Conservation (phyloP, 108 stramenopile species). For the Pseudonitzschia pungens region DNA sequence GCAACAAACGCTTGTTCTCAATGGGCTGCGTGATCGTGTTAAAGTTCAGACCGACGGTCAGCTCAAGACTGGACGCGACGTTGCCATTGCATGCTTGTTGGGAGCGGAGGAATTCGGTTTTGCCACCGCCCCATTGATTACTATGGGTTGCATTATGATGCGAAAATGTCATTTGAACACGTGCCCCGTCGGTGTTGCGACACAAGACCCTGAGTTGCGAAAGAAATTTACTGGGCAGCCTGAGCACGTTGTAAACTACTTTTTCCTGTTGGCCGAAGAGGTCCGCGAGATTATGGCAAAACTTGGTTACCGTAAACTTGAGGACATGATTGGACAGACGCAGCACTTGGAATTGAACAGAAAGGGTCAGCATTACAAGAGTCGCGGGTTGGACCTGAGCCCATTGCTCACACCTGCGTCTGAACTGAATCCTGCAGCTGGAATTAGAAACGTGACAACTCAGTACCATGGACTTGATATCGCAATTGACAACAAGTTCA, state of each 20-base stretch:
- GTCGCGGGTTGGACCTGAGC: conserved; percentile 90
- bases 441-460: conserved; percentile 68
- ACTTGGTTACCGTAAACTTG: conserved; percentile 91
- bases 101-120: conserved; percentile 96
- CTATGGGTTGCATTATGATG: conserved; percentile 98
- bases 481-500: conserved; percentile 84
- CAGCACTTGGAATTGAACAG: conserved; percentile 90
- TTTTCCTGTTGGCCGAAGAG: conserved; percentile 94
- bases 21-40: conserved; percentile 88
- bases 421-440: conserved; percentile 88
- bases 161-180: conserved; percentile 97
- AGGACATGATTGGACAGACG: conserved; percentile 95
- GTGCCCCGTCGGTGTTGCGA: conserved; percentile 95
- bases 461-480: conserved; percentile 90
- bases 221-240: conserved; percentile 95
- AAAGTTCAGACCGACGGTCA: conserved; percentile 94
- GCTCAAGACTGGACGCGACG: conserved; percentile 93
- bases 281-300: conserved; percentile 94
- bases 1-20: conserved; percentile 92
- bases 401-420: conserved; percentile 91
- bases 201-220: conserved; percentile 95
- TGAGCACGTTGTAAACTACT: conserved; percentile 97
- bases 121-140: conserved; percentile 90
- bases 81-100: conserved; percentile 89
- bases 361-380: conserved; percentile 94